phyloP scores from a whole-genome alignment of 345 rosid genomes.

The Eucalyptus dawsonii region DNA sequence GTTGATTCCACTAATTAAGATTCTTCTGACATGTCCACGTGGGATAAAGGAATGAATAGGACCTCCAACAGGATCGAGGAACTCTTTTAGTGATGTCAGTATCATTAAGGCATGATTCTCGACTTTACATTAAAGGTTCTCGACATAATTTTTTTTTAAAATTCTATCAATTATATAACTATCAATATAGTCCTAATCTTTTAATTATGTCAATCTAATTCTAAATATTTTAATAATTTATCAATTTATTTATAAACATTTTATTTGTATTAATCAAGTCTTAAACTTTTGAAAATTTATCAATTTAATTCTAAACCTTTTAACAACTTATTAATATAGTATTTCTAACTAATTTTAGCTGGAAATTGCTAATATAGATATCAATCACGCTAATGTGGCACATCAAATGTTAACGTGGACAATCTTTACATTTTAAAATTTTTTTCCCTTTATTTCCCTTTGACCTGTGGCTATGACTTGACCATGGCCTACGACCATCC shows the following conservation, averaged over 20 bases:
- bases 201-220: no score
- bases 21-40: background rate
- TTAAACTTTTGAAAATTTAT: background rate
- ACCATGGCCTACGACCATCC: background rate
- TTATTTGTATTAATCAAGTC: no score
- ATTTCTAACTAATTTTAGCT: background rate
- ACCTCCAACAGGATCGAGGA: background rate
- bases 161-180: no score
- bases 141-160: no score
- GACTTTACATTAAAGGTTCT: background rate
- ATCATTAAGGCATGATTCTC: background rate
- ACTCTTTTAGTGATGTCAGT: background rate
- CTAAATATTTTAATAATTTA: no score
- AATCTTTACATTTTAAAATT: no score
- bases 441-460: background rate
- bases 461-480: background rate
- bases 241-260: background rate
- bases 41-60: background rate
- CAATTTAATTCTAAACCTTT: no score
- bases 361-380: fast-evolving
- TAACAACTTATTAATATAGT: background rate
- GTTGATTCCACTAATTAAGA: background rate
- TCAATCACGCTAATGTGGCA: background rate
- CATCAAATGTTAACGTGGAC: fast-evolving
- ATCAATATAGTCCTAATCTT: no score